Conservation (phyloP, 331 rosid species). For the Stylosanthes scabra region DNA sequence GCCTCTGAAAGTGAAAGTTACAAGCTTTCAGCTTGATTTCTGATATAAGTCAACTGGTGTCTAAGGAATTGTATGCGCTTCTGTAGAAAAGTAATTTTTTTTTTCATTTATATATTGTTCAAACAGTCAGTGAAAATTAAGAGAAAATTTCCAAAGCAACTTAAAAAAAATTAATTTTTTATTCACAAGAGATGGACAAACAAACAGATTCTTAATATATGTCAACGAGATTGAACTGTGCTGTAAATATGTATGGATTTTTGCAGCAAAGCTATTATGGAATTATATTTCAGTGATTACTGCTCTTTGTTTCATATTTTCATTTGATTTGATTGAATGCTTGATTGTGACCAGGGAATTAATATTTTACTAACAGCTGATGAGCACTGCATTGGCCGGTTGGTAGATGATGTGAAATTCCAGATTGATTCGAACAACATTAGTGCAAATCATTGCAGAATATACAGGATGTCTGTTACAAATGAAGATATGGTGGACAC, state of each 20-base stretch:
- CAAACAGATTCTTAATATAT: background rate
- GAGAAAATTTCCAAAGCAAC: background rate
- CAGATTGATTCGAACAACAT: conserved; percentile 76
- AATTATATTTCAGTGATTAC: background rate
- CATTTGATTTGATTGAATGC: conserved; percentile 2
- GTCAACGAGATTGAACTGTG: background rate
- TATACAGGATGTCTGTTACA: conserved; percentile 57
- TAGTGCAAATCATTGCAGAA: conserved; percentile 79
- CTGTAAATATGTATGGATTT: conserved; percentile 18
- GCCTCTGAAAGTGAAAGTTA: background rate
- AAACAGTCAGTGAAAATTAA: background rate
- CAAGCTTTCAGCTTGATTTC: background rate
- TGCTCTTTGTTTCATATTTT: background rate
- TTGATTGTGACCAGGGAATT: conserved; percentile 67
- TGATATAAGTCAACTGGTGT: background rate
- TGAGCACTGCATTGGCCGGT: conserved; percentile 81
- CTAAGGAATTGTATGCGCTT: background rate
- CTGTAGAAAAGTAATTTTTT: too few relatives aligned
- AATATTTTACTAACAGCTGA: conserved; percentile 72
- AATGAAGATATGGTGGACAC: conserved; percentile 51
- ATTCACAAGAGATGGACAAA: background rate
- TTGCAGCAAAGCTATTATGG: conserved; percentile 1
- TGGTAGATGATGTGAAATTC: conserved; percentile 63
- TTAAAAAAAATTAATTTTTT: too few relatives aligned
- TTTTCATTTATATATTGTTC: background rate